phyloP scores from a whole-genome alignment of 345 rosid species.

The Eucalyptus regnans region DNA sequence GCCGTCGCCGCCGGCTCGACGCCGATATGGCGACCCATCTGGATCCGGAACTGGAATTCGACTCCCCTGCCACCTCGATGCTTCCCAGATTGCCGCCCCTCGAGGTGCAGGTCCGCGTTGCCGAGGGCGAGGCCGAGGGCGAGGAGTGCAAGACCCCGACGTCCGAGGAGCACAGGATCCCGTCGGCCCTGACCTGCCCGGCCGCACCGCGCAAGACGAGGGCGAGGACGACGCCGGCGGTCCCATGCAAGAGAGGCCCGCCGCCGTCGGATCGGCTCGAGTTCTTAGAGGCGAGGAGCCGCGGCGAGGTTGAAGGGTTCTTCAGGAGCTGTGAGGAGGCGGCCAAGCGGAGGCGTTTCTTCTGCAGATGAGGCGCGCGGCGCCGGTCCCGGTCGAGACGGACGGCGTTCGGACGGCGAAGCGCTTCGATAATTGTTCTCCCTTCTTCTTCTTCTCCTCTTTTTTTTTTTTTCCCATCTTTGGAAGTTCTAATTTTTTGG shows the following conservation, averaged over 20 bases:
- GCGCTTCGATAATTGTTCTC: background rate
- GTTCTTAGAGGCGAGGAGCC: background rate
- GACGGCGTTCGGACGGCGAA: background rate
- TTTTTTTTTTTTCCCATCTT: background rate
- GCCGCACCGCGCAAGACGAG: background rate
- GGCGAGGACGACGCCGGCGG: background rate
- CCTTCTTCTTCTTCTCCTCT: background rate
- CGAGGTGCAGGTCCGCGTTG: background rate
- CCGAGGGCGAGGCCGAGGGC: background rate
- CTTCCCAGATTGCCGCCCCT: background rate
- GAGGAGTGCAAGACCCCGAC: slow-evolving; percentile 4
- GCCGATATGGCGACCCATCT: background rate
- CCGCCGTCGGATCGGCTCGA: background rate
- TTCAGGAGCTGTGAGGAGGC: background rate
- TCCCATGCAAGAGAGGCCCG: background rate
- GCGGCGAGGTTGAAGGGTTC: background rate
- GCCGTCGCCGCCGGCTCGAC: background rate
- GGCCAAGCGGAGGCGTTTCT: background rate
- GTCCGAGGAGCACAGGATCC: background rate
- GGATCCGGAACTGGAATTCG: background rate
- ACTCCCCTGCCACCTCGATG: background rate
- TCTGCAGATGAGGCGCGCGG: background rate
- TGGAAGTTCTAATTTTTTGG: background rate
- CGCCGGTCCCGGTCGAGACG: background rate
- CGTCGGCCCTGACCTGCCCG: background rate